Conservation (phyloP, 331 rosid species). For the Acacia pycnantha region DNA sequence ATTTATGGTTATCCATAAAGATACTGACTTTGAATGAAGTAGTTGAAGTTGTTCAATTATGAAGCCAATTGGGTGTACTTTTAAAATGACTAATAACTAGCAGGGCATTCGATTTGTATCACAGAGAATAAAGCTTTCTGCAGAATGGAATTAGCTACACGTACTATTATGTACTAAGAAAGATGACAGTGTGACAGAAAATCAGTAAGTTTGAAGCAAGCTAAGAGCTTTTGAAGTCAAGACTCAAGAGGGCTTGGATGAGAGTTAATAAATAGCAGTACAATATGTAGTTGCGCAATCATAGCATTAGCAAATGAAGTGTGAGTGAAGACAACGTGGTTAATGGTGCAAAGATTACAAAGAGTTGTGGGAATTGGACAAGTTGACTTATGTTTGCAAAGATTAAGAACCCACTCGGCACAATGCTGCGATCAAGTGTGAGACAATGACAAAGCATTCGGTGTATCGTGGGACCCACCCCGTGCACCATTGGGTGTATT, state of each 20-base stretch:
- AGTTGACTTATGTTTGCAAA: neutral
- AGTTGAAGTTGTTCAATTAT: neutral
- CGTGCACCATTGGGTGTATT: conserved; percentile 32
- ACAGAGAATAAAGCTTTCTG: neutral
- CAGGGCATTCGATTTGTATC: neutral
- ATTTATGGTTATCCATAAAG: neutral
- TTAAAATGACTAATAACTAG: neutral
- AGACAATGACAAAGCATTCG: conserved; percentile 30
- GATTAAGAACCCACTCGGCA: conserved; percentile 27
- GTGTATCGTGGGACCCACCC: conserved; percentile 35
- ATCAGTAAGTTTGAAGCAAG: neutral
- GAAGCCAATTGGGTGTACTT: neutral
- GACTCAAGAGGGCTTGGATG: neutral
- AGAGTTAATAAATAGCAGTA: neutral
- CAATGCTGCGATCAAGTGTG: conserved; percentile 9
- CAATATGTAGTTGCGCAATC: too few relatives aligned
- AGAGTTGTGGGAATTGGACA: conserved; percentile 7
- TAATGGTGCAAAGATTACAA: neutral
- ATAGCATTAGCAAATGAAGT: too few relatives aligned
- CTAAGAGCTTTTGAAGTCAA: neutral
- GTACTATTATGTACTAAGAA: neutral
- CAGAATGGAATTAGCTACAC: neutral
- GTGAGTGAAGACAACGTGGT: neutral
- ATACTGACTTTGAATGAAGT: neutral
- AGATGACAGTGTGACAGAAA: neutral